Evolutionary conservation across 1,139 yeast species (phyloP).

Genomic region (Citeromyces hawaiiensis): DNA sequence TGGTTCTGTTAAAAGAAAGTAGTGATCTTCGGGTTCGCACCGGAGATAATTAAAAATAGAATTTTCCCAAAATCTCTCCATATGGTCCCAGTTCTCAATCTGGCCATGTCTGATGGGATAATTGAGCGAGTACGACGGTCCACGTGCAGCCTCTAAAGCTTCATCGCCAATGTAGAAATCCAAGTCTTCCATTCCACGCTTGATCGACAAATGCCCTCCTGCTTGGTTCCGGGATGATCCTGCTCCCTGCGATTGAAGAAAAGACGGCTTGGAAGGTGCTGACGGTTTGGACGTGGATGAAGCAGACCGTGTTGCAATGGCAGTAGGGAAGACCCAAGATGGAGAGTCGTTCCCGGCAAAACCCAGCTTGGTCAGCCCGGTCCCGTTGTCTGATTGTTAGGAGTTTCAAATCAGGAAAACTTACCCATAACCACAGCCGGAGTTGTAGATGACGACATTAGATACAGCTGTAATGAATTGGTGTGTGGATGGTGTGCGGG

Average conservation of each 20-base stretch:
- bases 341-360: constrained; percentile 99
- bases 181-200: constrained; percentile 88
- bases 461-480: not conserved
- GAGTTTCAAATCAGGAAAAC: constrained; percentile 12
- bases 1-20: constrained; percentile 90
- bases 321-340: constrained; percentile 94
- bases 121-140: constrained; percentile 76
- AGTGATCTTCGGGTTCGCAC: constrained; percentile 98
- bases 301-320: constrained; percentile 67
- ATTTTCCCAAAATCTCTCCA: constrained; percentile 98
- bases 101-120: constrained; percentile 97
- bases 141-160: constrained; percentile 79
- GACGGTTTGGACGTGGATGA: constrained; percentile 20
- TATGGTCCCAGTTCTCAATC: constrained; percentile 98
- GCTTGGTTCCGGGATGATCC: constrained; percentile 16
- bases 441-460: constrained; percentile 52
- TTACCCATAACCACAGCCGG: constrained; percentile 94
- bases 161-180: constrained; percentile 95
- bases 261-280: constrained; percentile 17
- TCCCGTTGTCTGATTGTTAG: constrained; percentile 49
- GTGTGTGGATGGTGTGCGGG: too few relatives aligned
- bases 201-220: constrained; percentile 43
- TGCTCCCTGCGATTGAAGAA: constrained; percentile 10
- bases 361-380: constrained; percentile 94
- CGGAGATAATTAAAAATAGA: constrained; percentile 90